Evolutionary conservation across 257 asterid genomes (phyloP).

Genomic region (Linderniella brevidens): DNA sequence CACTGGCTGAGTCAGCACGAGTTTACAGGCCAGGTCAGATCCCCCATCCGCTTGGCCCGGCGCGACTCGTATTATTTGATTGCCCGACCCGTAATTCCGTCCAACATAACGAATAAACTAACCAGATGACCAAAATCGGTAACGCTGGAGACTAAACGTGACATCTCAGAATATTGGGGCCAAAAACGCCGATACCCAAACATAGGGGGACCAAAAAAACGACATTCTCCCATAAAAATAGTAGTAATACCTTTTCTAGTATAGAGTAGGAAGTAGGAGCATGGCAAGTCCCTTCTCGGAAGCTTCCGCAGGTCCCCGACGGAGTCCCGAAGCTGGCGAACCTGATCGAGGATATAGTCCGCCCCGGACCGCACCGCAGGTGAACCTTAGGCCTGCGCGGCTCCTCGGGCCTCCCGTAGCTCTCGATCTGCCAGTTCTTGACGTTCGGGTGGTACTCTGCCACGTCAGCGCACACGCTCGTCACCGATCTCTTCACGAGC

Average conservation of each 20-base stretch:
- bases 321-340: conserved; percentile 97
- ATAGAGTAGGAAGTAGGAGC: conserved; percentile 46
- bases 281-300: conserved; percentile 84
- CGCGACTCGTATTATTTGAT: too few species aligned
- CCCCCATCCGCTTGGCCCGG: too few species aligned
- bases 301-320: conserved; percentile 74
- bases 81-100: too few species aligned
- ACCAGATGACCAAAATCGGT: too few species aligned
- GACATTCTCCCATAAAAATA: neutral
- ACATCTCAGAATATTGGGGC: too few species aligned
- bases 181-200: too few species aligned
- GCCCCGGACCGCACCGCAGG: conserved; percentile 54
- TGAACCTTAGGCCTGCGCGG: conserved; percentile 53
- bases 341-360: conserved; percentile 64
- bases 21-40: too few species aligned
- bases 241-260: conserved; percentile 44
- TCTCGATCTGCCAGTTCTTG: conserved; percentile 57
- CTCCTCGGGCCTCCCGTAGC: conserved; percentile 36
- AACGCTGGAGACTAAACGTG: too few species aligned
- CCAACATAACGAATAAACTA: too few species aligned
- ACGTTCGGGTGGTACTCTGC: conserved; percentile 70
- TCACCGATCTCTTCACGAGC: conserved; percentile 63
- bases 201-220: too few species aligned
- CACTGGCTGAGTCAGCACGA: too few species aligned
- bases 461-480: conserved; percentile 64